Evolutionary conservation across 805 yeast genomes (phyloP).

Genomic region (Schizosaccharomyces osmophilus): DNA sequence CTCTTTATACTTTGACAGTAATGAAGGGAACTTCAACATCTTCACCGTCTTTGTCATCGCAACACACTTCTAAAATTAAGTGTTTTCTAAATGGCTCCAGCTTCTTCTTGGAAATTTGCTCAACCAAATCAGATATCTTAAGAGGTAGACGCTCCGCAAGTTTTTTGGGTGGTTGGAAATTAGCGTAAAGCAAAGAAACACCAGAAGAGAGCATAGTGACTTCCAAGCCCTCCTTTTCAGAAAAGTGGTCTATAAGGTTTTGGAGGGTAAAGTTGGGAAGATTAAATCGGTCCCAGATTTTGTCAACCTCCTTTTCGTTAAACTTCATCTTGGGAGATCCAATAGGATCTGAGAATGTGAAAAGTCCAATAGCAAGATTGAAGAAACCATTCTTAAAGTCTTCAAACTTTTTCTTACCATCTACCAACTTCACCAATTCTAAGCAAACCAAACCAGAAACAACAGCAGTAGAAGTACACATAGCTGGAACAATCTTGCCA

Average conservation of each 20-base stretch:
- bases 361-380: conserved; percentile 79
- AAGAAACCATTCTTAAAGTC: conserved; percentile 80
- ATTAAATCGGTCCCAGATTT: conserved; percentile 88
- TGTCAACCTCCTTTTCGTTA: conserved; percentile 55
- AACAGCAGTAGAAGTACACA: conserved; percentile 95
- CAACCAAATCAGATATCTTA: conserved; percentile 51
- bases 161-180: conserved; percentile 82
- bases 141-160: conserved; percentile 47
- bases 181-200: conserved; percentile 70
- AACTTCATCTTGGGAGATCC: conserved; percentile 63
- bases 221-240: conserved; percentile 60
- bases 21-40: conserved; percentile 81
- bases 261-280: conserved; percentile 45
- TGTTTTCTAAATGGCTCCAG: conserved; percentile 49
- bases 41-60: conserved; percentile 78
- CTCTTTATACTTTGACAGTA: conserved; percentile 22
- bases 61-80: conserved; percentile 69
- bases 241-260: conserved; percentile 49
- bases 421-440: conserved; percentile 77
- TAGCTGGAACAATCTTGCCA: conserved; percentile 94
- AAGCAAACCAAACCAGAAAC: conserved; percentile 87
- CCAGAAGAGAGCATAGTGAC: conserved; percentile 82
- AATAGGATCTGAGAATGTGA: conserved; percentile 91
- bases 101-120: conserved; percentile 64
- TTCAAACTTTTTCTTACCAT: conserved; percentile 42